Evolutionary conservation across 129 eudicot genomes (phyloP).

Genomic region (Cynara cardunculus): DNA sequence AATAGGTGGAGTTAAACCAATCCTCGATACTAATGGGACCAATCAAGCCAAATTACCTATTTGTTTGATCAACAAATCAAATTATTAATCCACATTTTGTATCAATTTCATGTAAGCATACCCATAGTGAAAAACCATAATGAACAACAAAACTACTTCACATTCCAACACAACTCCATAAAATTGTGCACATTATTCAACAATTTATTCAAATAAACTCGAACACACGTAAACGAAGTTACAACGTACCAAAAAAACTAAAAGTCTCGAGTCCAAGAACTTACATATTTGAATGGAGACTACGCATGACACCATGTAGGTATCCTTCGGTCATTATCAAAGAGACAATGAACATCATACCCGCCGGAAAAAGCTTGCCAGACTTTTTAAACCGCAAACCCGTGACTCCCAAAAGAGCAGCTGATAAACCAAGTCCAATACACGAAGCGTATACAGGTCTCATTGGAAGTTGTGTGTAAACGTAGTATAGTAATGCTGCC

Average conservation of each 20-base stretch:
- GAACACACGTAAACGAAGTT: background rate
- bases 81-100: no score
- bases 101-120: no score
- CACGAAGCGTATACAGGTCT: constrained; percentile 71
- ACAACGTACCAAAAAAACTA: constrained; percentile 5
- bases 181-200: background rate
- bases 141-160: background rate
- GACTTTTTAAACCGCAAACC: constrained; percentile 77
- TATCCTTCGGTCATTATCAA: constrained; percentile 84
- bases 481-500: constrained; percentile 43
- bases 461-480: constrained; percentile 68
- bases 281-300: constrained; percentile 22
- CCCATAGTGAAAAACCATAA: background rate
- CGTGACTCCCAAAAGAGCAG: constrained; percentile 75
- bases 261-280: background rate
- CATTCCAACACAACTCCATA: constrained; percentile 4
- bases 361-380: constrained; percentile 83
- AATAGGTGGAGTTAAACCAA: no score
- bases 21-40: no score
- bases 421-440: constrained; percentile 77
- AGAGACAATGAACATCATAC: constrained; percentile 77
- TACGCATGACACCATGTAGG: constrained; percentile 75
- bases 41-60: no score
- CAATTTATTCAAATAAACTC: constrained; percentile 14
- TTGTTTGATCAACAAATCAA: no score